Base-by-base conservation (phyloP, 2,329 filamentous ascomycete species). In the Apiospora pterosperma region DNA sequence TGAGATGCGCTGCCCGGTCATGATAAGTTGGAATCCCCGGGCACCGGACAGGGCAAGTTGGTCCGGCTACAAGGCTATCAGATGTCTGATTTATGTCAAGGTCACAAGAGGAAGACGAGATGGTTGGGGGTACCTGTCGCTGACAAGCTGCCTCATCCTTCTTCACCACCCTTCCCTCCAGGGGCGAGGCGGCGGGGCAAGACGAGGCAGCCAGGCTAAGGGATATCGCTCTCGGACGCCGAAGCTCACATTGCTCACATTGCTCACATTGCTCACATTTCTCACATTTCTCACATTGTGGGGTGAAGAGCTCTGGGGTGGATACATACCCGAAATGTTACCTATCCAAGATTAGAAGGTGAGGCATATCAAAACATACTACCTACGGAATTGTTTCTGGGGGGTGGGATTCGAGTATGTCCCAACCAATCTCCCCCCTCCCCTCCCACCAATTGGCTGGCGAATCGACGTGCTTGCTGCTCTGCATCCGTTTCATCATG, bases 281-380 rank as follows among this genome's bases (percentile, higher is more conserved):
- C 48, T 28, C 38, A n/a, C 38, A 41, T 16, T 7, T 41, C 48
- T 28, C 38, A n/a, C 38, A 41, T 16, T 7, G 19, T 28, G 28
- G 16, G 0, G 16, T 34, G 19, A 16, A 34, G 8, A 55, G 48
- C 25, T 55, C 8, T n/a, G 16, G 44, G 19, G 44, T 10, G 44
- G 44, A 52, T 31, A 52, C 44, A 52, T 31, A 52, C 2, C 25
- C 44, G 44, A 52, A 14, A 19, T 52, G 28, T 28, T 55, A 52
- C 48, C 48, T 55, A 34, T 55, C 48, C 48, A 55, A 55, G 48
- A 55, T 34, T 55, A 55, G 48, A 55, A 55, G 28, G 48, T 55
- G 28, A 28, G 12, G 44, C 11, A 16, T 6, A 23, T 42, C 41
- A 21, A 42, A n/a, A n/a, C n/a, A 23, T 42, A 23, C 41, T 23